A percentile compares a stretch with the other conserved stretches of the same genome.
phyloP scores from a whole-genome alignment of 2,329 filamentous ascomycete genomes.

The Botrytis porri region DNA sequence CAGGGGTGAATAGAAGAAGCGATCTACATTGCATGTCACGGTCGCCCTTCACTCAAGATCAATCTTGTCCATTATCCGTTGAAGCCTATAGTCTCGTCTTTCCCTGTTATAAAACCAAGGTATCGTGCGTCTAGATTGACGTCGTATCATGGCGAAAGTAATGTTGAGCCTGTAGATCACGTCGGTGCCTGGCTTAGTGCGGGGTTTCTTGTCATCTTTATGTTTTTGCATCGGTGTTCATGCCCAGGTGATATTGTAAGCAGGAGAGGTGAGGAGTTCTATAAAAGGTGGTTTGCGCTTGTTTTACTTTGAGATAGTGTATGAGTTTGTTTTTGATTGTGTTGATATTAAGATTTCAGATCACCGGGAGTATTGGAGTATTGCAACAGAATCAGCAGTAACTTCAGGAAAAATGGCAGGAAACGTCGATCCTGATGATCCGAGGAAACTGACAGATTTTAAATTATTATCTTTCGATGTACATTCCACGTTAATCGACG shows the following conservation, averaged over 20 bases:
- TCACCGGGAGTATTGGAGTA: not conserved
- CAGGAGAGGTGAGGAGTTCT: not conserved
- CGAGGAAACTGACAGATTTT: conserved; percentile 24
- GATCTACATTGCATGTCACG: not conserved
- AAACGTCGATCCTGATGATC: conserved; percentile 19
- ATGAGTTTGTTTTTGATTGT: not conserved
- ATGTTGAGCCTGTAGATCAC: not conserved
- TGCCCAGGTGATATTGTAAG: not conserved
- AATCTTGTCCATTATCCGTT: not conserved
- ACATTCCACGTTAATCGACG: conserved; percentile 25
- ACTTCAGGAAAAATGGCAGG: not conserved
- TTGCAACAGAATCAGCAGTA: not conserved
- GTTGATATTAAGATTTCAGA: not conserved
- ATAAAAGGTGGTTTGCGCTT: not conserved
- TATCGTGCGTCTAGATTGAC: not conserved
- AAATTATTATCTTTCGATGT: conserved; percentile 26
- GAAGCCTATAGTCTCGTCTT: too few relatives aligned
- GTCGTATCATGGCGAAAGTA: not conserved
- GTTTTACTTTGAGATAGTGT: not conserved
- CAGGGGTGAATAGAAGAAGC: not conserved
- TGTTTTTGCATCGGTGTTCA: not conserved
- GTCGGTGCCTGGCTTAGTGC: not conserved
- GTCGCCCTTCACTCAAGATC: not conserved
- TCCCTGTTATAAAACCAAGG: not conserved
- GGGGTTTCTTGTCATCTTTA: not conserved